Conservation (phyloP, 1,284 basidiomycete species). For the Moesziomyces sp. region DNA sequence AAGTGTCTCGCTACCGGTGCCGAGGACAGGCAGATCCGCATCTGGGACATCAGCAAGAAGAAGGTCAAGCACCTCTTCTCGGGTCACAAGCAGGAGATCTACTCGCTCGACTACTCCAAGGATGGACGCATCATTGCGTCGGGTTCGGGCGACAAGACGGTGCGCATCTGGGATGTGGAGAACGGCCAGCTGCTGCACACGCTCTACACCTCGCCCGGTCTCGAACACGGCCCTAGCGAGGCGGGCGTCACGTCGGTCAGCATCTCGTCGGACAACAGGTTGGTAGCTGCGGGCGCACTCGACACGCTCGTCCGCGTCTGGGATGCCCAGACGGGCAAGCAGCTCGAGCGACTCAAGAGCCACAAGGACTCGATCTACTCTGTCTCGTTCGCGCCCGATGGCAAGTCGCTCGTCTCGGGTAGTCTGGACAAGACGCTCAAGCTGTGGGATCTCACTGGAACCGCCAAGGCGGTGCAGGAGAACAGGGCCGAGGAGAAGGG, state of each 20-base stretch:
- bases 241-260: slow-evolving; percentile 80
- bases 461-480: slow-evolving; percentile 67
- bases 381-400: slow-evolving; percentile 88
- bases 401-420: slow-evolving; percentile 80
- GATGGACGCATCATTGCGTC: slow-evolving; percentile 87
- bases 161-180: slow-evolving; percentile 86
- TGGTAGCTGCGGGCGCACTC: slow-evolving; percentile 84
- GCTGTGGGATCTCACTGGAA: slow-evolving; percentile 80
- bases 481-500: slow-evolving; percentile 56
- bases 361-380: slow-evolving; percentile 85
- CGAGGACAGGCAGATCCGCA: slow-evolving; percentile 65
- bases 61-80: slow-evolving; percentile 74
- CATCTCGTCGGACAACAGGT: slow-evolving; percentile 81
- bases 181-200: slow-evolving; percentile 70
- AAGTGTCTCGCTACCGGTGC: slow-evolving; percentile 65
- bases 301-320: slow-evolving; percentile 88
- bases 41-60: slow-evolving; percentile 83
- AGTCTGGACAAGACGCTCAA: slow-evolving; percentile 88
- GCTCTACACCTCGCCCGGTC: slow-evolving; percentile 64
- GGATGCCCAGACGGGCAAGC: slow-evolving; percentile 79
- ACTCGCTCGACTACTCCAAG: slow-evolving; percentile 82
- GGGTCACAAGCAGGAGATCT: slow-evolving; percentile 90
- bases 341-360: slow-evolving; percentile 80
- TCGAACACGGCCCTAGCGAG: slow-evolving; percentile 74
- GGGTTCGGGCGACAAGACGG: slow-evolving; percentile 87